phyloP scores from a whole-genome alignment of 148 eudicot species.

The Amaranthus cruentus region DNA sequence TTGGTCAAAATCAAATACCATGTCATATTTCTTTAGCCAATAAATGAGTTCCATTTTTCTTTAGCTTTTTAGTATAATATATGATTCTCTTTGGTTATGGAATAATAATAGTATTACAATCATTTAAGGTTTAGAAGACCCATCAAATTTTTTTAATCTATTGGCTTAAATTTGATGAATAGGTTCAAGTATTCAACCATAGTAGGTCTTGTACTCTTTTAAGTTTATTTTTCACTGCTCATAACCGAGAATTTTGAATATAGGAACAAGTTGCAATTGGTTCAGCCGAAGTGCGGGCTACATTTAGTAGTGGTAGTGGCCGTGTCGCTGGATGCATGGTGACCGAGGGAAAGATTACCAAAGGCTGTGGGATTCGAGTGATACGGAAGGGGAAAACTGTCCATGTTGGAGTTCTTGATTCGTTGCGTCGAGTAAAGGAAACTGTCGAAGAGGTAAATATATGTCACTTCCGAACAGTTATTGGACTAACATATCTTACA shows the following conservation, averaged over 20 bases:
- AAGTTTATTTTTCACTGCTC: not conserved
- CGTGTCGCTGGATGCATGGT: slow-evolving; percentile 99
- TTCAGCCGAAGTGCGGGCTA: slow-evolving; percentile 79
- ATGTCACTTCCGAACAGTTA: not conserved
- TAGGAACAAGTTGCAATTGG: slow-evolving; percentile 92
- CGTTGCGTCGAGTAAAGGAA: slow-evolving; percentile 93
- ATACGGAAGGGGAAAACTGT: slow-evolving; percentile 63
- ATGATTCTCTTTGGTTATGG: no score
- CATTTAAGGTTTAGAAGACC: no score
- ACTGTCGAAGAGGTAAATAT: slow-evolving; percentile 76
- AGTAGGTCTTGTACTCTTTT: not conserved
- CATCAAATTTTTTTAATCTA: no score
- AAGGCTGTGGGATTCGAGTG: slow-evolving; percentile 80
- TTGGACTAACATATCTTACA: not conserved
- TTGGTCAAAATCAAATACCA: no score
- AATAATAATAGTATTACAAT: no score
- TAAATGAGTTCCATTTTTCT: no score
- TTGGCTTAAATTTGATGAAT: no score
- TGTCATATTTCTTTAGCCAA: no score
- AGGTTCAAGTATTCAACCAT: no score
- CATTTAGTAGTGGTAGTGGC: slow-evolving; percentile 93
- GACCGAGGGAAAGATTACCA: slow-evolving; percentile 77
- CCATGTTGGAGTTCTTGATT: slow-evolving; percentile 61
- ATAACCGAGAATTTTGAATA: not conserved
- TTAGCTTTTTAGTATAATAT: no score